These are phyloP conservation scores for Malassezia psittaci DNA, from an alignment of 1,284 basidiomycete genomes.

Conservation along the genomic window DNA sequence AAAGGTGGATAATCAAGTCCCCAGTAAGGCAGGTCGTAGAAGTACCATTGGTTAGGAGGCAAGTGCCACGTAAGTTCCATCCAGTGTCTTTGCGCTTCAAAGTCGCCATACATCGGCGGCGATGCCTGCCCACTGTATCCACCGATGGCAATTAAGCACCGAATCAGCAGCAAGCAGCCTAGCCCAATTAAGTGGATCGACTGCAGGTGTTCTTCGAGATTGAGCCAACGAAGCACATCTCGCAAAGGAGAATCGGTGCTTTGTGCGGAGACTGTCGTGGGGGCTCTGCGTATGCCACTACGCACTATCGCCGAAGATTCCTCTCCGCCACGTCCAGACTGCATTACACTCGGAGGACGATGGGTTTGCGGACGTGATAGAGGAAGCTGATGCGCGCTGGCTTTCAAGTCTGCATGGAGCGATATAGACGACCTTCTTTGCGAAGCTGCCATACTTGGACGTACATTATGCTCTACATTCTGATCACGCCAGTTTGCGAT, in stretches of 20 bases:
- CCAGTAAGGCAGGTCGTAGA: conserved; percentile 77
- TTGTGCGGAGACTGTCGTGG: neutral
- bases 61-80: conserved; percentile 75
- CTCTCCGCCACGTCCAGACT: too few species aligned
- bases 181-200: conserved; percentile 19
- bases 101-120: conserved; percentile 79
- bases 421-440: conserved; percentile 1
- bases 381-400: neutral
- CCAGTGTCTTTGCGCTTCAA: conserved; percentile 89
- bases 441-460: neutral
- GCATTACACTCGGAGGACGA: neutral
- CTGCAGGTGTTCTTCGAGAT: conserved; percentile 25
- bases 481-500: conserved; percentile 15
- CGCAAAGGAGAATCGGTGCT: conserved; percentile 26
- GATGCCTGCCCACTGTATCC: conserved; percentile 56
- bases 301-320: too few species aligned
- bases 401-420: neutral
- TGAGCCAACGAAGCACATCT: conserved; percentile 27
- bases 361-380: neutral
- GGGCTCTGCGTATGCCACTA: neutral
- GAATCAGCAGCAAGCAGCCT: conserved; percentile 20
- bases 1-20: conserved; percentile 71
- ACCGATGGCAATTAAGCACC: conserved; percentile 26
- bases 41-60: conserved; percentile 68
- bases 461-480: neutral